Conservation (phyloP, 2,329 filamentous ascomycete genomes). For the Emmonsiellopsis sp. region DNA sequence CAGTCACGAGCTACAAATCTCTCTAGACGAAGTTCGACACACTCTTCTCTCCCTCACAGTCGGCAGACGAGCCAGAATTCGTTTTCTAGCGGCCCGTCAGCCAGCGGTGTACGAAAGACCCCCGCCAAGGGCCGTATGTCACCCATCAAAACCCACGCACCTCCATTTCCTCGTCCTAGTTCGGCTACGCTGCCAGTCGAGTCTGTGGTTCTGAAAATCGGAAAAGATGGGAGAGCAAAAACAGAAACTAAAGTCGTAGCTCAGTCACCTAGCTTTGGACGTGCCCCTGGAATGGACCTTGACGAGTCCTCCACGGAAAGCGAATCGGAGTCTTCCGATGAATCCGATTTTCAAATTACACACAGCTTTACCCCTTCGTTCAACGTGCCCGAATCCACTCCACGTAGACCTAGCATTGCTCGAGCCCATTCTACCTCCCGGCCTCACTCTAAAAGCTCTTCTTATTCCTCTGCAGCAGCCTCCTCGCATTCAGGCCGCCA, state of each 20-base stretch:
- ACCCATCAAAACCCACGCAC: constrained; percentile 29
- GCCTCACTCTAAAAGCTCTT: constrained; percentile 35
- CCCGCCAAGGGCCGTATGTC: constrained; percentile 36
- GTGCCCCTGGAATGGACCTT: constrained; percentile 30
- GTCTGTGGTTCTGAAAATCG: constrained; percentile 39
- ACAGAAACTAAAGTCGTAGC: constrained; percentile 33
- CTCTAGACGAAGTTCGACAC: constrained; percentile 33
- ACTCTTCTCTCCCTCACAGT: constrained; percentile 21
- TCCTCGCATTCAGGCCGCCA: constrained; percentile 33
- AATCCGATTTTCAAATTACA: constrained; percentile 29
- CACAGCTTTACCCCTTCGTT: constrained; percentile 32
- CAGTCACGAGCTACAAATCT: constrained; percentile 19
- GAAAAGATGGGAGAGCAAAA: constrained; percentile 40
- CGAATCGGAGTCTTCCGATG: constrained; percentile 30
- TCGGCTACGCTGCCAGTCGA: constrained; percentile 27
- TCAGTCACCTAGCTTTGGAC: constrained; percentile 19
- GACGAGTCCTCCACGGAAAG: constrained; percentile 37
- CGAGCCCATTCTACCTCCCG: constrained; percentile 29
- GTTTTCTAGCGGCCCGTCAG: constrained; percentile 18
- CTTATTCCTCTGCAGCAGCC: constrained; percentile 32
- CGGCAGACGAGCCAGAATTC: constrained; percentile 22
- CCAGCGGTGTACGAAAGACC: constrained; percentile 31
- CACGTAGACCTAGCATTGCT: constrained; percentile 20
- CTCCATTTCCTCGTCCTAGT: constrained; percentile 24
- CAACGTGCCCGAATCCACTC: constrained; percentile 24